Evolutionary conservation across 176 grass and related monocot species (phyloP), one percentile per base, ranked within the genome.

Genomic region (Dendrocalamus sinicus): DNA sequence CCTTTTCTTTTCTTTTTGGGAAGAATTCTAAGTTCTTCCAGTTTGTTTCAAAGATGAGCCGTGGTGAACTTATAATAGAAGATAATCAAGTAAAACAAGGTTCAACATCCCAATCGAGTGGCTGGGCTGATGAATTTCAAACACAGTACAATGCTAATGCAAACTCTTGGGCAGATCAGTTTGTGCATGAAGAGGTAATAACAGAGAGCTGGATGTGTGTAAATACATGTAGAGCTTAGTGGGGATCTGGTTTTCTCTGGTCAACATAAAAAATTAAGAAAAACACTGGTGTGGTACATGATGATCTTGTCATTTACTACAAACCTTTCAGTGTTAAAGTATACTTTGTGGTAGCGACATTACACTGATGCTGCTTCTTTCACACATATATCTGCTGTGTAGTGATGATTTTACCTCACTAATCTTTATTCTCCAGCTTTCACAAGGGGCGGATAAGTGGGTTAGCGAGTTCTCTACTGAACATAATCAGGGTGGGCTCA

Each of bases 1-100:
- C 52, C 75, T 81, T 70, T 75, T 75, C 37, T 77, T 77, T 85
- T 78, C 50, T 47, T 69, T 73, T 73, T 83, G 72, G 76, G 76
- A 81, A 99, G 93, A 99, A 99, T 89, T 99, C 93, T 46, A 94
- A 96, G 80, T 99, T 99, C 89, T 89, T 99, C 83, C 96, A 99
- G 84, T 99, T 96, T 88, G 86, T 96, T 88, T 94, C 96, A 85
- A 99, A 99, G 83, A 99, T 99, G 93, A 99, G 96, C 84, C 92
- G 92, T 65, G 96, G 93, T 83, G 93, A 99, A 67, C 86, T 99
- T 76, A 94, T 99, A 83, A 87, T 99, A 91, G 92, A 99, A 88
- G 96, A 99, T 83, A 96, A 99, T 88, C 88, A 96, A 94, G 90
- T 96, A 86, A 99, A 96, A 92, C 90, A 94, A 58, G 93, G 90